Evolutionary conservation across 2,329 filamentous ascomycete species (phyloP).

Genomic region (Pseudogymnoascus verrucosus): DNA sequence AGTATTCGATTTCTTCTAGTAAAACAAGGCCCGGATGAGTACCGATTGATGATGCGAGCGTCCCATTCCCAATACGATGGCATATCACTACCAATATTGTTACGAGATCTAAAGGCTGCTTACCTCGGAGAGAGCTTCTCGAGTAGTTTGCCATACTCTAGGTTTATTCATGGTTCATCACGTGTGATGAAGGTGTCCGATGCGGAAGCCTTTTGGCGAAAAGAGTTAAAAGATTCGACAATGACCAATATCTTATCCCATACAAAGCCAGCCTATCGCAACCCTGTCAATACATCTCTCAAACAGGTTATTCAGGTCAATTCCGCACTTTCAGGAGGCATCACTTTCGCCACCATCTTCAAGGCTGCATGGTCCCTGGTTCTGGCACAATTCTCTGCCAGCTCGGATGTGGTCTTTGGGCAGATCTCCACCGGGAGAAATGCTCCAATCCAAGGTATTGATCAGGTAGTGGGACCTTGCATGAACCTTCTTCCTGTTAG

Average conservation of each 20-base stretch:
- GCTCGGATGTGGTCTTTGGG: slow-evolving; percentile 34
- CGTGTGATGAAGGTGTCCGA: background rate
- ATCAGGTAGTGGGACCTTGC: slow-evolving; percentile 35
- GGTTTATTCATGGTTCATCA: background rate
- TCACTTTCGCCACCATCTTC: slow-evolving; percentile 14
- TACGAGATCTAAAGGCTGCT: background rate
- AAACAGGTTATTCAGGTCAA: background rate
- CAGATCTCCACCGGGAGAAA: slow-evolving; percentile 35
- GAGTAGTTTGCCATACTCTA: background rate
- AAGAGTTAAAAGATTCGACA: background rate
- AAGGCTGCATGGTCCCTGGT: slow-evolving; percentile 32
- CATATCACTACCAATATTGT: background rate
- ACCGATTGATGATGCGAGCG: background rate
- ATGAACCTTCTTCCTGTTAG: slow-evolving; percentile 36
- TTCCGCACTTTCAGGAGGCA: background rate
- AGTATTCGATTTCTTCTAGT: background rate
- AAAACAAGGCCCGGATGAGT: background rate
- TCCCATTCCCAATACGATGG: slow-evolving; percentile 8
- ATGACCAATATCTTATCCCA: background rate
- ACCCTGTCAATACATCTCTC: background rate
- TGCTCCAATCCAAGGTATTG: slow-evolving; percentile 30
- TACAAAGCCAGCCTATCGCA: background rate
- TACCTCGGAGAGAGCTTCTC: background rate
- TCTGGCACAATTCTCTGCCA: slow-evolving; percentile 29
- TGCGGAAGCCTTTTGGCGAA: background rate